Evolutionary conservation across 2,329 filamentous ascomycete species (phyloP), one percentile per base, ranked within the genome.

Genomic region (Fusarium subglutinans): DNA sequence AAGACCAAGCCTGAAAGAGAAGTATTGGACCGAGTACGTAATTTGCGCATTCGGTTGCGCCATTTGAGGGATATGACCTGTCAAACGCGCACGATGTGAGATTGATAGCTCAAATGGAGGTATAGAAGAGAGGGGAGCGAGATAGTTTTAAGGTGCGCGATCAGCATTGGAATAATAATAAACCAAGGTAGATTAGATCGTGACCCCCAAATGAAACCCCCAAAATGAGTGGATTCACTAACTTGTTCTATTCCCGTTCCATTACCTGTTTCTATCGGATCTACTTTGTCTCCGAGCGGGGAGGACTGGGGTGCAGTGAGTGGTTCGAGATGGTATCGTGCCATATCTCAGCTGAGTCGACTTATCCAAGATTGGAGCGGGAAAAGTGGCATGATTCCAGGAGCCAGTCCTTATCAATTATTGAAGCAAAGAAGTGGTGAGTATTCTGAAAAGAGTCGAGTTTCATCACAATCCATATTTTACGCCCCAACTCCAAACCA

Each of bases 361-460:
- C 47, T 37, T 48, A 26, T 30, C 12, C 51, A 56, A 37, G 12
- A 66, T 66, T 66, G 40, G 4, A 38, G 50, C 54, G 57, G 54
- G 51, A 44, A 47, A 54, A 55, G 55, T 75, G 60, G 54, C n/a
- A 45, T 48, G 65, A 72, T 40, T 24, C 38, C 30, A 40, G 56
- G 58, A 57, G 38, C 51, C 35, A 40, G 53, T 28, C 47, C 57
- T 33, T 40, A 22, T 30, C 44, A 64, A 63, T 57, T 62, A 58
- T 22, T 20, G 11, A 35, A 41, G 53, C 7, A 20, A 20, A 60
- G 55, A 60, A 71, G 47, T 69, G 55, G 59, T 50, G 65, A 62
- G 47, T 70, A 63, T 75, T 68, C 59, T 67, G n/a, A 59, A 62
- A 61, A 61, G 73, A 75, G 73, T 75, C 33, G 69, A 71, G 73